Base-by-base conservation (phyloP, 805 yeast genomes). In the Saccharomycopsis sp. region DNA sequence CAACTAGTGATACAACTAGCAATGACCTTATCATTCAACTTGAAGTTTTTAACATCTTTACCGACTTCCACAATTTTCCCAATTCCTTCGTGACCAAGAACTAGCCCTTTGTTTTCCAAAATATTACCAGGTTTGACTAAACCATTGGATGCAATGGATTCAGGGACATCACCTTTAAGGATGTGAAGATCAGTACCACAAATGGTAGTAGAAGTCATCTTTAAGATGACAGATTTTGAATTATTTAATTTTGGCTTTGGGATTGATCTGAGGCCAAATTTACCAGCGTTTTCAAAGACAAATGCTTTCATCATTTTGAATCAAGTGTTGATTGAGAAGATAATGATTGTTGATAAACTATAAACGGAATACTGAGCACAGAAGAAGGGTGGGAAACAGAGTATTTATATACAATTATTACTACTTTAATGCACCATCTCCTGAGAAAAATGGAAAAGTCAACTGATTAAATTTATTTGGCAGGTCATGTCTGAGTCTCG, bases 1-100 rank as follows among this genome's bases (percentile, higher is more conserved):
- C 84, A 72, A 9, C 79, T 63, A 8, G 81, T 76, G 51, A 78
- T 69, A 54, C 85, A 80, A 1, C 84, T 77, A 44, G 73, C 76
- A 48, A 76, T 65, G 30, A 75, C 79, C 41, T 62, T 66, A 52
- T 77, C 83, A 42, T 79, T 80, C 10, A 57, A 57, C 44, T 70
- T 68, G 55, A 77, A 65, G 6, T 63, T 58, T 8, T 59, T 57
- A 23, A 76, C 81, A 1, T 45, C 62, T 0, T 63, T 31, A 15
- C 83, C 84, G 30, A 67, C 61, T 41, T 67, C 61, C 32, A 64
- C 58, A 34, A 77, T 71, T 30, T 63, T 51, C 23, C 80, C 79
- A 19, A 78, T 60, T 37, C 78, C 76, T 54, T 77, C 84, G 51
- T 76, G 83, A 20, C 84, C 84, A 51, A 77, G 59, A 18, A 67